Percentiles rank a stretch among this genome's conserved stretches.
Evolutionary conservation across 2,329 filamentous ascomycete genomes (phyloP).

Genomic region (Bipolaris gigantea): DNA sequence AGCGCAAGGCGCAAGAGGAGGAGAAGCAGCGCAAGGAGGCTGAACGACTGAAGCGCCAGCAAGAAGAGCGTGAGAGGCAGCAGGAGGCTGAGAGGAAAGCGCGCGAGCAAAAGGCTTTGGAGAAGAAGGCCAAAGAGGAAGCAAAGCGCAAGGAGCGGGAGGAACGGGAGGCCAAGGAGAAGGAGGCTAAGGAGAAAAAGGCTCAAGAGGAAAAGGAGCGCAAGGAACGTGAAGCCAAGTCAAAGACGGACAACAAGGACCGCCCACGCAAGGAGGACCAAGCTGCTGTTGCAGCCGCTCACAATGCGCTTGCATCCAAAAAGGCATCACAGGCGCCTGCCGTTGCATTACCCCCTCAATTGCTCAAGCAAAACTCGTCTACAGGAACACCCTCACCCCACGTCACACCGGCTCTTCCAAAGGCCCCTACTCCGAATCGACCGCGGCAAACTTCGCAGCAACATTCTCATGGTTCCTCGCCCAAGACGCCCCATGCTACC

Average conservation of each 20-base stretch:
- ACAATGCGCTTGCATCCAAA: conserved; percentile 31
- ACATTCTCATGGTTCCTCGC: conserved; percentile 68
- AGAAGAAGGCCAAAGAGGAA: conserved; percentile 75
- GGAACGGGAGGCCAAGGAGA: conserved; percentile 65
- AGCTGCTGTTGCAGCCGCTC: conserved; percentile 34
- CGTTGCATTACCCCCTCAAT: conserved; percentile 57
- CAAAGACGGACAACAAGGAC: conserved; percentile 46
- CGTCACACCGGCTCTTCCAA: conserved; percentile 79
- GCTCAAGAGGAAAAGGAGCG: conserved; percentile 60
- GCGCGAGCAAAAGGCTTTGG: conserved; percentile 75
- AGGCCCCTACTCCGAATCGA: conserved; percentile 77
- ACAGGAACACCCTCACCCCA: conserved; percentile 73
- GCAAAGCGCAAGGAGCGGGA: conserved; percentile 77
- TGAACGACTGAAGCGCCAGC: conserved; percentile 75
- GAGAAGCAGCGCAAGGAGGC: conserved; percentile 82
- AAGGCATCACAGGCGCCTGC: conserved; percentile 46
- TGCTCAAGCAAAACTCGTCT: conserved; percentile 56
- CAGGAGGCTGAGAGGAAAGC: conserved; percentile 83
- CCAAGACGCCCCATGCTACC: conserved; percentile 65
- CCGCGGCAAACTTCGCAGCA: conserved; percentile 79
- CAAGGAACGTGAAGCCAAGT: conserved; percentile 63
- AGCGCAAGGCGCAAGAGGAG: conserved; percentile 88
- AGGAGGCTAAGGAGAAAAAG: conserved; percentile 71
- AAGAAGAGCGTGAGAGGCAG: conserved; percentile 84
- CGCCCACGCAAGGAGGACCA: conserved; percentile 49